Base-by-base conservation (phyloP, 2,329 filamentous ascomycete genomes). In the Phoma sp. region DNA sequence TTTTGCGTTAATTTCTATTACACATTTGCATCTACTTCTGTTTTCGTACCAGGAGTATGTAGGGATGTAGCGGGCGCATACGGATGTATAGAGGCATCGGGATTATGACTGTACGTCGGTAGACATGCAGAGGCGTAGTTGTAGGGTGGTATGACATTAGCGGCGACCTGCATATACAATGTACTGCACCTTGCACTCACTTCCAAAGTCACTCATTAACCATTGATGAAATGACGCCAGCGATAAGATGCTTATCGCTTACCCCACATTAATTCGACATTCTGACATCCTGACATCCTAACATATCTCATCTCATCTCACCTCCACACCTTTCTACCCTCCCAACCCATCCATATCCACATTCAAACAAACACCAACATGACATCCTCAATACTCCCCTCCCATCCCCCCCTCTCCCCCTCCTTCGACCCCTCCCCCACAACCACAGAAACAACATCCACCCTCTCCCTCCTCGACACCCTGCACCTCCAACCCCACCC, bases 401-500 rank as follows among this genome's bases (percentile, higher is more conserved):
- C 14, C 17, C 14, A 36, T 0, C 47, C 47, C 34, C 40, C 48
- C 1, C 48, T 52, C 40, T 28, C 26, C 6, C 48, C 48, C 12
- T 34, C 40, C 9, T 52, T 52, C 42, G 33, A 42, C 15, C 11
- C 14, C 20, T 28, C 26, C 40, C 39, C 30, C 21, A 42, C 21
- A n/a, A n/a, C n/a, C n/a, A n/a, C n/a, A n/a, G 67, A 69, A 29
- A 53, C 61, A 11, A 25, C 47, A 2, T 15, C 18, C 2, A 66
- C 60, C 0, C 52, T 54, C 37, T 30, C 50, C 37, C 18, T 69
- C 32, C 66, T 69, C 52, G 53, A 64, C 2, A 58, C 67, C 2
- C 75, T 83, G 1, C 65, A 67, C 2, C 75, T 83, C 1, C 65
- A 72, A 14, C 73, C 83, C 3, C 78, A 82, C 42, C 72, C 75